Evolutionary conservation across 2,329 filamentous ascomycete genomes (phyloP).

Genomic region (Talaromyces sp.): DNA sequence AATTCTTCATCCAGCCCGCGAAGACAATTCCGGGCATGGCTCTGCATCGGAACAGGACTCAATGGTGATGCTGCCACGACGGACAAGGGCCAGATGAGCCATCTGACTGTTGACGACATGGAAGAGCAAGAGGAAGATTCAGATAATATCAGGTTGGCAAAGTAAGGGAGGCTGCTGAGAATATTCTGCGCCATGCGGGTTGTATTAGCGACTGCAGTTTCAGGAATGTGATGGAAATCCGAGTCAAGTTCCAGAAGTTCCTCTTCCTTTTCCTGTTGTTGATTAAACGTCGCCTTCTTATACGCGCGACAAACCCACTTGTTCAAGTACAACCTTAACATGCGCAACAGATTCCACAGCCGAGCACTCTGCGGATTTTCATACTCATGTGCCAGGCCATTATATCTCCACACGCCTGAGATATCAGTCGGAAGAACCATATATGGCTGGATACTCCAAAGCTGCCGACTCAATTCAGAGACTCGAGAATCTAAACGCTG

Average conservation of each 20-base stretch:
- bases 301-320: not conserved
- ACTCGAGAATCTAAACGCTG: not conserved
- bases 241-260: too few relatives aligned
- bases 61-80: not conserved
- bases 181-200: not conserved
- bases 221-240: not conserved
- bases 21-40: not conserved
- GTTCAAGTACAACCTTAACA: not conserved
- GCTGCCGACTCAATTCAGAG: not conserved
- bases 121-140: not conserved
- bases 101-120: not conserved
- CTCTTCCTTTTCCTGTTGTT: not conserved
- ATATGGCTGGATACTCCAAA: not conserved
- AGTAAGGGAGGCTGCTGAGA: not conserved
- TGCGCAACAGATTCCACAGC: slow-evolving; percentile 1
- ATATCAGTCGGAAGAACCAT: not conserved
- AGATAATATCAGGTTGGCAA: not conserved
- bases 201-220: not conserved
- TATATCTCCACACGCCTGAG: not conserved
- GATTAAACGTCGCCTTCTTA: not conserved
- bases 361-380: not conserved
- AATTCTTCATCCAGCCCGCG: not conserved
- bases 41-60: not conserved
- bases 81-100: slow-evolving; percentile 2
- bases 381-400: not conserved